Evolutionary conservation across 495 filamentous ascomycete species (phyloP).

Genomic region (Penicillium coffeae): DNA sequence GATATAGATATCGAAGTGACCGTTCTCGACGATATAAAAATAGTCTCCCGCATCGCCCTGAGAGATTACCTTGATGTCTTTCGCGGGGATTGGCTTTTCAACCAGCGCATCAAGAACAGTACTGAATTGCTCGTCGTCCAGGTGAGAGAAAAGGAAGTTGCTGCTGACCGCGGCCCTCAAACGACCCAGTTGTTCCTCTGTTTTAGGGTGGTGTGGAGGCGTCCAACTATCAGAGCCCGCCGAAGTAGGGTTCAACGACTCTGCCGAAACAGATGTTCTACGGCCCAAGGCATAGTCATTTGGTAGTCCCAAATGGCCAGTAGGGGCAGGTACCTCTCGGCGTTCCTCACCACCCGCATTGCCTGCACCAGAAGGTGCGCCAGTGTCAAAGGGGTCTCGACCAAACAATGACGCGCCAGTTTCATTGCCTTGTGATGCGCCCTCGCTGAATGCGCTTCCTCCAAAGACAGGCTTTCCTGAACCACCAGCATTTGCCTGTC

Average conservation of each 20-base stretch:
- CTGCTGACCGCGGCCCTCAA: conserved; percentile 75
- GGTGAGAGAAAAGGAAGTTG: conserved; percentile 92
- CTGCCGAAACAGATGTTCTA: conserved; percentile 93
- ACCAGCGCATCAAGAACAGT: conserved; percentile 88
- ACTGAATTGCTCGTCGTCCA: conserved; percentile 84
- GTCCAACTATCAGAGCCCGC: conserved; percentile 84
- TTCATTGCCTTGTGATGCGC: conserved; percentile 11
- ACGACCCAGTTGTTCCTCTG: conserved; percentile 71
- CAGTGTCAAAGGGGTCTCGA: conserved; percentile 30
- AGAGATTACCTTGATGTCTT: conserved; percentile 92
- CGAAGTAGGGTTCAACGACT: conserved; percentile 86
- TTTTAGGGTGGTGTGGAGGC: conserved; percentile 79
- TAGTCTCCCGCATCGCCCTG: conserved; percentile 96
- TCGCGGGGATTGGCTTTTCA: conserved; percentile 92
- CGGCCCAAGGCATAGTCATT: conserved; percentile 90
- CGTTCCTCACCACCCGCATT: conserved; percentile 21
- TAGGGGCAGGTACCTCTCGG: conserved; percentile 26
- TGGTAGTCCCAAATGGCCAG: conserved; percentile 70
- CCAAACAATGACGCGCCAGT: conserved; percentile 28
- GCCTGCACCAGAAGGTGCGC: conserved; percentile 19
- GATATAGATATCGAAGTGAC: conserved; percentile 88
- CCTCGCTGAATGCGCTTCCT: conserved; percentile 26
- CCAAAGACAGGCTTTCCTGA: conserved; percentile 27
- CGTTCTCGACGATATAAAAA: conserved; percentile 95
- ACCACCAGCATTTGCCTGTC: conserved; percentile 30